Base-by-base conservation (phyloP, 495 filamentous ascomycete species). In the Daldinia grandis region DNA sequence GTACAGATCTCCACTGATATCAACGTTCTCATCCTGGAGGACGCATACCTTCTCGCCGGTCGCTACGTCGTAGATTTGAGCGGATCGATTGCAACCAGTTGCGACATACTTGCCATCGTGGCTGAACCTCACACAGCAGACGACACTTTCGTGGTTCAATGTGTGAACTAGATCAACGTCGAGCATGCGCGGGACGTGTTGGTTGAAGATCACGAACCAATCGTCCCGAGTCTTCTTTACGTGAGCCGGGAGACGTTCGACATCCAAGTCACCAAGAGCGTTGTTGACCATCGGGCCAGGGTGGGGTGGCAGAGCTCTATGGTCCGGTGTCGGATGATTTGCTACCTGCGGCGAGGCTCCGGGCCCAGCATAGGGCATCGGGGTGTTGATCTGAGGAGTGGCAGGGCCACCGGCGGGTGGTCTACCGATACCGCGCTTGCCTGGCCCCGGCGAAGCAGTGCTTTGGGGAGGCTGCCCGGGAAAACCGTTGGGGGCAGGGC, bases 201-300 rank as follows among this genome's bases (percentile, higher is more conserved):
- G 92, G 80, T 97, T 97, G 83, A 95, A 96, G 61, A 97, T 89
- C 31, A 90, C 92, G 80, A 92, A 95, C 93, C 93, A 96, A 78
- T 96, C 93, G 14, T 84, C 78, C 15, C 90, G 89, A 62, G 93
- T 90, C 68, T 93, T 93, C 83, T 95, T 95, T 62, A 93, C 89
- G 56, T 92, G 88, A 1, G 89, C 84, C 28, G 94, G 94, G 30
- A 98, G 81, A 35, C 91, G 88, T 58, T 97, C 94, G 7, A 89
- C 87, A 72, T 97, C 93, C 69, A 97, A 85, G 68, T 98, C 95
- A 60, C 92, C 92, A 17, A 99, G 86, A 71, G 89, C 88, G 77
- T 97, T 98, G 71, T 86, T 71, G 79, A 82, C 64, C 80, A 80
- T 78, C 79, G 87, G 76, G 69, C 80, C 44, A 80, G 85, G 49